A percentile compares a stretch with the other conserved stretches of the same genome.
Evolutionary conservation across 192 early-diverging fungal genomes (phyloP).

Genomic region (Podila minutissima): DNA sequence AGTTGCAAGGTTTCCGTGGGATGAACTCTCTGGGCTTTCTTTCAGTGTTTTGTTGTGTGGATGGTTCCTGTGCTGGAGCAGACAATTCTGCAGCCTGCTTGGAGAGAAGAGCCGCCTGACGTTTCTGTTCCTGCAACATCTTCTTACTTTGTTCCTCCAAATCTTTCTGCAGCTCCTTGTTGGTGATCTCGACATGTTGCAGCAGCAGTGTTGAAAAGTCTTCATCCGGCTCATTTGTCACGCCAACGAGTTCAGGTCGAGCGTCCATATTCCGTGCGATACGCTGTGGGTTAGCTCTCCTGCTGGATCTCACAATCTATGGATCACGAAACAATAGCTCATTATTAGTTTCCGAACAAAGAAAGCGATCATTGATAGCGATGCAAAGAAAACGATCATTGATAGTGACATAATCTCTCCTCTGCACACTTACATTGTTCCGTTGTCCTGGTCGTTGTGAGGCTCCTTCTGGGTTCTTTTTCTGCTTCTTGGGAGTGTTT

Average conservation of each 20-base stretch:
- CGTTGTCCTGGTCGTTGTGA: not conserved
- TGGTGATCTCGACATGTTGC: conserved; percentile 33
- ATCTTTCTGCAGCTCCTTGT: conserved; percentile 29
- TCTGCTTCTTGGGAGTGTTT: conserved; percentile 3
- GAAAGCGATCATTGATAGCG: not conserved
- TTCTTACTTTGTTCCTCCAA: conserved; percentile 22
- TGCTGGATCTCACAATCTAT: not conserved
- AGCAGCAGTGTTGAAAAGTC: conserved; percentile 32
- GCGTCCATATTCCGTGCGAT: conserved; percentile 24
- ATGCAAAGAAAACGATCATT: not conserved
- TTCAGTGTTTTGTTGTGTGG: not conserved
- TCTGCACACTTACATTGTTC: not conserved
- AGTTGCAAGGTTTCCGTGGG: conserved; percentile 21
- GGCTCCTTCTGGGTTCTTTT: not conserved
- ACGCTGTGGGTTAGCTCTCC: conserved; percentile 5
- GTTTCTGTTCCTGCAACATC: conserved; percentile 28
- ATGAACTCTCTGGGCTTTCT: conserved; percentile 14
- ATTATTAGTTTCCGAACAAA: not conserved
- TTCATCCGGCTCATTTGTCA: conserved; percentile 10
- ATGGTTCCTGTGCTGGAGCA: conserved; percentile 2
- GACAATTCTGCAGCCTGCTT: conserved; percentile 1
- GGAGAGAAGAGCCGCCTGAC: conserved; percentile 10
- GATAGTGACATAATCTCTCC: not conserved
- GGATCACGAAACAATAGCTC: not conserved
- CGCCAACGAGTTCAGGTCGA: conserved; percentile 29